phyloP scores from a whole-genome alignment of 2,329 filamentous ascomycete species.

The Tolypocladium tundrense region DNA sequence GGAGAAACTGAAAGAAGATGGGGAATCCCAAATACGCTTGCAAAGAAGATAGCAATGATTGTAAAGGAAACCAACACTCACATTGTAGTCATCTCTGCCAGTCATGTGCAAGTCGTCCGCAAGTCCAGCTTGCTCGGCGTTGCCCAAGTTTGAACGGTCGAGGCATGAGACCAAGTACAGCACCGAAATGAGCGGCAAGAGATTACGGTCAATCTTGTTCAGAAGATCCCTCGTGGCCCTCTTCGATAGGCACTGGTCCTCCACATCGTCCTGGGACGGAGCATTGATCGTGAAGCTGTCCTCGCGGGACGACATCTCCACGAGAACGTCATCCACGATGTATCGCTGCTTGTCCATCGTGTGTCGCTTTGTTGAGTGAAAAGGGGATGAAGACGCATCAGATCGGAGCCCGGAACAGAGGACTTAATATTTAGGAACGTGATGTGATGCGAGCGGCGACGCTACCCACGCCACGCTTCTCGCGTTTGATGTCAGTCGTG shows the following conservation, averaged over 20 bases:
- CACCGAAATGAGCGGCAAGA: slow-evolving; percentile 49
- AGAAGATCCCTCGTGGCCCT: slow-evolving; percentile 38
- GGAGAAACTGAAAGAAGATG: too few relatives aligned
- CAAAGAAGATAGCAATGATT: too few relatives aligned
- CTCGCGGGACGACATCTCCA: too few relatives aligned
- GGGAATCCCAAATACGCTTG: too few relatives aligned
- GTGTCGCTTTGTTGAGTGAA: too few relatives aligned
- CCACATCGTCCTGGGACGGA: slow-evolving; percentile 3
- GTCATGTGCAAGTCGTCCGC: slow-evolving; percentile 19
- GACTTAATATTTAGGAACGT: too few relatives aligned
- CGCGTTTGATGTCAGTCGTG: neutral
- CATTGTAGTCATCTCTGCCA: slow-evolving; percentile 23
- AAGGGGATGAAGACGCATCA: too few relatives aligned
- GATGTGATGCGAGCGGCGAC: too few relatives aligned
- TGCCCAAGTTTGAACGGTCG: slow-evolving; percentile 35
- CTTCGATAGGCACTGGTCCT: slow-evolving; percentile 14
- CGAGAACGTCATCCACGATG: slow-evolving; percentile 4
- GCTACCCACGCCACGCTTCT: too few relatives aligned
- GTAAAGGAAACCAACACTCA: slow-evolving; percentile 1
- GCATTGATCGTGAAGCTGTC: too few relatives aligned
- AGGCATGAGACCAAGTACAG: slow-evolving; percentile 48
- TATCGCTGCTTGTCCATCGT: too few relatives aligned
- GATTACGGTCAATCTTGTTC: slow-evolving; percentile 41
- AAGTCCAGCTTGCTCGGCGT: slow-evolving; percentile 49
- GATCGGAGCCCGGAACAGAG: too few relatives aligned